These are phyloP conservation scores for Fulvia fulva DNA, from an alignment of 2,329 filamentous ascomycete species.

Conservation along the genomic window DNA sequence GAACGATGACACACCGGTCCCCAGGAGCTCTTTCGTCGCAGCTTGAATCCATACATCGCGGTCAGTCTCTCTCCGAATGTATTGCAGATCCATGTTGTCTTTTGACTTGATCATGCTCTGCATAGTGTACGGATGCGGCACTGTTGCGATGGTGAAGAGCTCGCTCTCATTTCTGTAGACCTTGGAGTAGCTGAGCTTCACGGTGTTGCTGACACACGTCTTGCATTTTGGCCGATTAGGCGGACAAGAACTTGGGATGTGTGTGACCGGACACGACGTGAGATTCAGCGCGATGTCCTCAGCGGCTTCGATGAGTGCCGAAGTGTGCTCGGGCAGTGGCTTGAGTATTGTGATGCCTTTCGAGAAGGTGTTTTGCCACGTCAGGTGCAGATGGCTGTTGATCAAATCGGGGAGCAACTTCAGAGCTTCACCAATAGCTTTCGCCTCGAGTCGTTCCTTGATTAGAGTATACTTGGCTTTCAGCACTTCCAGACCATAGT, in stretches of 20 bases:
- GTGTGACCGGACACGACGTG: constrained; percentile 67
- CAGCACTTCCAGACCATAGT: constrained; percentile 66
- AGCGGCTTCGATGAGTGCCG: constrained; percentile 65
- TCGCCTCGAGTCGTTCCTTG: constrained; percentile 56
- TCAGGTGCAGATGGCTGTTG: constrained; percentile 77
- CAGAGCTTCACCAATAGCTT: constrained; percentile 56
- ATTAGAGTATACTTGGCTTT: constrained; percentile 64
- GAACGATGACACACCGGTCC: constrained; percentile 58
- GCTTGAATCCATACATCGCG: constrained; percentile 76
- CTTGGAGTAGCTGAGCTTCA: constrained; percentile 63
- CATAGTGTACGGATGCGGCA: constrained; percentile 88
- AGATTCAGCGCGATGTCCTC: constrained; percentile 71
- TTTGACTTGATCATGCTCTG: constrained; percentile 59
- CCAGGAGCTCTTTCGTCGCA: constrained; percentile 66
- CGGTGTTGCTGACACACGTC: constrained; percentile 63
- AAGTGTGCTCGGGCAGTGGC: constrained; percentile 71
- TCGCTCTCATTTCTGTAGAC: constrained; percentile 68
- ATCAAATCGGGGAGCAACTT: constrained; percentile 68
- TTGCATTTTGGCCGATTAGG: constrained; percentile 73
- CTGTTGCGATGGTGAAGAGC: constrained; percentile 76
- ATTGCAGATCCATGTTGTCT: constrained; percentile 37
- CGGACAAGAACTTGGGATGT: constrained; percentile 73
- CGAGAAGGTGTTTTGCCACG: constrained; percentile 76
- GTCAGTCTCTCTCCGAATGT: constrained; percentile 55
- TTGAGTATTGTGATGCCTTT: constrained; percentile 78